Evolutionary conservation across 768 basidiomycete species (phyloP).

Genomic region (Krasilnikovozyma curviuscula): DNA sequence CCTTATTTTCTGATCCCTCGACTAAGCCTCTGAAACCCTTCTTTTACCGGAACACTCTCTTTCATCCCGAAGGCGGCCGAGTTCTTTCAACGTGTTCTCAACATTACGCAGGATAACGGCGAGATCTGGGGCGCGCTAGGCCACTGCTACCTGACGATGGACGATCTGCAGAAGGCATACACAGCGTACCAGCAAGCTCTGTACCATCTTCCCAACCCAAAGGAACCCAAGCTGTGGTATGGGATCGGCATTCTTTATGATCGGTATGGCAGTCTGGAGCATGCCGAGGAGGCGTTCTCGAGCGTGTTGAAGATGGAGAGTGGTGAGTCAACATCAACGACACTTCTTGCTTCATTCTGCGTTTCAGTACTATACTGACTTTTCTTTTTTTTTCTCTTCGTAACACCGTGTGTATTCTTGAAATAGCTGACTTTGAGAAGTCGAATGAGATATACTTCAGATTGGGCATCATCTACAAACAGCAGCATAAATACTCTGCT

Average conservation of each 20-base stretch:
- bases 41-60: background rate
- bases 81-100: slow-evolving; percentile 81
- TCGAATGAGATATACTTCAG: slow-evolving; percentile 97
- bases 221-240: slow-evolving; percentile 98
- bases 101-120: slow-evolving; percentile 83
- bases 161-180: slow-evolving; percentile 96
- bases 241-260: slow-evolving; percentile 98
- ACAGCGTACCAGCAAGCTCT: slow-evolving; percentile 96
- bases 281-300: slow-evolving; percentile 95
- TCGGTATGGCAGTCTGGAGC: slow-evolving; percentile 92
- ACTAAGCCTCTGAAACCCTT: background rate
- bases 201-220: slow-evolving; percentile 85
- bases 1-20: background rate
- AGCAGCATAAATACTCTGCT: slow-evolving; percentile 81
- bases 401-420: background rate
- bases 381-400: background rate
- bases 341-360: background rate
- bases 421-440: slow-evolving; percentile 58
- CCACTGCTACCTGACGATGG: slow-evolving; percentile 97
- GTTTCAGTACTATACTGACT: background rate
- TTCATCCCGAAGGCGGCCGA: slow-evolving; percentile 68
- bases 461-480: slow-evolving; percentile 97
- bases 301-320: slow-evolving; percentile 93
- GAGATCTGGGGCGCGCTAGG: slow-evolving; percentile 97
- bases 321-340: slow-evolving; percentile 41